Evolutionary conservation across 2,329 filamentous ascomycete species (phyloP).

Genomic region (Phaeosphaeriaceae sp.): DNA sequence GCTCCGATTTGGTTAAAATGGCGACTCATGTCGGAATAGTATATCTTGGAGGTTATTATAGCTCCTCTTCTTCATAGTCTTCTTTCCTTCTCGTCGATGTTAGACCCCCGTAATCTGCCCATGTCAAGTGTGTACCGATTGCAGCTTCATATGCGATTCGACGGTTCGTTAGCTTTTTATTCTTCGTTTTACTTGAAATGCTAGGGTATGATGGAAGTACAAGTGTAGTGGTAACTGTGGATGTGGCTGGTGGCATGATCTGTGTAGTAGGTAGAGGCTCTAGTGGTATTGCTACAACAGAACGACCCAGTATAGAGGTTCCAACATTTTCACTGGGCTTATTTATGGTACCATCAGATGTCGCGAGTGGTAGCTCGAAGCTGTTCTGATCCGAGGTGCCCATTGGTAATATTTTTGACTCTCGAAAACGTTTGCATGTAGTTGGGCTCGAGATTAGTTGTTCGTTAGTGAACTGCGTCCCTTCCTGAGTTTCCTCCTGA

Average conservation of each 20-base stretch:
- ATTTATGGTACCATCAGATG: too few species aligned
- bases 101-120: slow-evolving; percentile 52
- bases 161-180: slow-evolving; percentile 17
- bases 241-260: neutral
- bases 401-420: neutral
- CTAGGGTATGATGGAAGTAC: neutral
- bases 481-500: slow-evolving; percentile 16
- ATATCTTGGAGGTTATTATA: slow-evolving; percentile 7
- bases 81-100: slow-evolving; percentile 43
- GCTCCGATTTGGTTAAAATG: too few species aligned
- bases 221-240: neutral
- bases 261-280: too few species aligned
- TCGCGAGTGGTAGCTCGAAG: too few species aligned
- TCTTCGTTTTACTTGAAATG: slow-evolving; percentile 1
- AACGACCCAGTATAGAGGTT: too few species aligned
- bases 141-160: slow-evolving; percentile 39
- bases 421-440: slow-evolving; percentile 2
- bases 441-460: slow-evolving; percentile 1
- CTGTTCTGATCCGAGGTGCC: neutral
- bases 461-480: slow-evolving; percentile 14
- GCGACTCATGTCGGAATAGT: too few species aligned
- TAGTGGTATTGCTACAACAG: too few species aligned
- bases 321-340: too few species aligned
- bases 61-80: slow-evolving; percentile 25
- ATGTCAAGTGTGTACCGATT: slow-evolving; percentile 45